Conservation (phyloP, 108 stramenopile species). For the Discostella pseudostelligera region DNA sequence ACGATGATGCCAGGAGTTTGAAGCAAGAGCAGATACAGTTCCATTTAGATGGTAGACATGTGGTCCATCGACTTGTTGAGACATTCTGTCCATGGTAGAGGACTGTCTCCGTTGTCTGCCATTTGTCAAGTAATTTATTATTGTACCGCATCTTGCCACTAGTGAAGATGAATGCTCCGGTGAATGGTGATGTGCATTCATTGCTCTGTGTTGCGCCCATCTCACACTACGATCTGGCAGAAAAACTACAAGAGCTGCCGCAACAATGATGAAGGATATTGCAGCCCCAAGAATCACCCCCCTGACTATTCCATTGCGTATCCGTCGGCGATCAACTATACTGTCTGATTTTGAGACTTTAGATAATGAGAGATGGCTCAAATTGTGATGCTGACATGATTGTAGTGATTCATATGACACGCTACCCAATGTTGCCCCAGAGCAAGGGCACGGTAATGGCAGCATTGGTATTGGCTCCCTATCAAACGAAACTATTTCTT, state of each 20-base stretch:
- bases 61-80: not conserved
- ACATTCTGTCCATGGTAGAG: not conserved
- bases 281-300: slow-evolving; percentile 7
- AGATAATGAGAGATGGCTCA: not conserved
- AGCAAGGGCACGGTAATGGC: slow-evolving; percentile 24
- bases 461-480: not conserved
- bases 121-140: too few relatives aligned
- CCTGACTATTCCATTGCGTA: slow-evolving; percentile 6
- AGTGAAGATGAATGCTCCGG: not conserved
- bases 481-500: not conserved
- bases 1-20: not conserved
- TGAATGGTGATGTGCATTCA: not conserved
- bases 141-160: too few relatives aligned
- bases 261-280: slow-evolving; percentile 2
- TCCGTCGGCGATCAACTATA: not conserved
- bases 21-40: not conserved
- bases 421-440: slow-evolving; percentile 8
- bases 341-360: not conserved
- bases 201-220: slow-evolving; percentile 9
- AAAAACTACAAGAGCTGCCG: not conserved
- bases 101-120: not conserved
- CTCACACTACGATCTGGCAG: slow-evolving; percentile 9
- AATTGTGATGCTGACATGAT: not conserved
- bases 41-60: not conserved
- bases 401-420: not conserved